Percentiles rank a stretch among this genome's conserved stretches.
These are phyloP conservation scores for Boechera divaricarpa DNA, from an alignment of 345 rosid species.

Conservation along the genomic window DNA sequence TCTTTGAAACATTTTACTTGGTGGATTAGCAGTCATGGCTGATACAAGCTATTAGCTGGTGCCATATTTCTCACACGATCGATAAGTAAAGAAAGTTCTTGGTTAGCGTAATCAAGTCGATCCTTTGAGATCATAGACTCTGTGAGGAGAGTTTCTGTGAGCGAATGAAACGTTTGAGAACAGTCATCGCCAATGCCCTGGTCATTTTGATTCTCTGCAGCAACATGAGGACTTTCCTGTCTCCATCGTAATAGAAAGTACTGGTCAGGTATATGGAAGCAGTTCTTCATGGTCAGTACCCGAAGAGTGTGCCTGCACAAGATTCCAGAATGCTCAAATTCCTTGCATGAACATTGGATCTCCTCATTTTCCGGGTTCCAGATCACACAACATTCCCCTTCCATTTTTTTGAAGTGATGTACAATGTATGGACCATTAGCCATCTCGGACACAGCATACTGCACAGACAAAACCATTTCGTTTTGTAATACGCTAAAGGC, in stretches of 20 bases:
- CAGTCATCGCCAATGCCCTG: constrained; percentile 58
- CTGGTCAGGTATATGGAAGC: constrained; percentile 81
- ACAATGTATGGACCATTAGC: constrained; percentile 77
- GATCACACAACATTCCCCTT: constrained; percentile 68
- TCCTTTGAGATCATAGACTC: constrained; percentile 72
- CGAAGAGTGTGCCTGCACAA: constrained; percentile 86
- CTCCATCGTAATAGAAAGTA: constrained; percentile 82
- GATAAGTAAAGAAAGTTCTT: constrained; percentile 62
- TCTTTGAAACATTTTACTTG: constrained; percentile 1
- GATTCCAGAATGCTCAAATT: constrained; percentile 81
- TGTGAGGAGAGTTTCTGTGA: constrained; percentile 64
- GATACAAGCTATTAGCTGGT: constrained; percentile 41
- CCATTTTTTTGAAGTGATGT: constrained; percentile 83
- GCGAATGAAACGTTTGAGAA: constrained; percentile 68
- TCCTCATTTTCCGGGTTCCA: constrained; percentile 83
- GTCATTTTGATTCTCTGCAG: constrained; percentile 53
- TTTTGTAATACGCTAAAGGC: constrained; percentile 77
- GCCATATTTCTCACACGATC: constrained; percentile 66
- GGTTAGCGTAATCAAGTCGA: constrained; percentile 61
- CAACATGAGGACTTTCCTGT: constrained; percentile 54
- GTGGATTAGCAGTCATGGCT: constrained; percentile 46
- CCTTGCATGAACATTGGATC: constrained; percentile 91
- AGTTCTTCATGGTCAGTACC: constrained; percentile 71
- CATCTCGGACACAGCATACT: constrained; percentile 78
- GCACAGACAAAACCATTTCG: constrained; percentile 83